These are phyloP conservation scores for Dactylellina cionopaga DNA, from an alignment of 2,329 filamentous ascomycete species.

Conservation along the genomic window DNA sequence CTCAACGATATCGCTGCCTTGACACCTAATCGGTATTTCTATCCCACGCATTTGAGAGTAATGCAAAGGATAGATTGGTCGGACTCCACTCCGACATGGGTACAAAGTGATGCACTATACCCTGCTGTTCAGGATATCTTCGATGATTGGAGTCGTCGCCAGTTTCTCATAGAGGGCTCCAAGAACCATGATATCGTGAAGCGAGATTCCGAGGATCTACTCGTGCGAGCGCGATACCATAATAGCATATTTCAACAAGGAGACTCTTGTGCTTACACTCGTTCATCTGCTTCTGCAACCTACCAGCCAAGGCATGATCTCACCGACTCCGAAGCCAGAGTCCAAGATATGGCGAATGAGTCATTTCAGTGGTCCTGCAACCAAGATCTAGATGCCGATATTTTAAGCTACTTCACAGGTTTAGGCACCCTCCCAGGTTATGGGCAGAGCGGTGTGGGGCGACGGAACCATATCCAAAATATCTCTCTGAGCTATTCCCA, in stretches of 20 bases:
- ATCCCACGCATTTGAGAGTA: constrained; percentile 60
- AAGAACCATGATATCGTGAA: not conserved
- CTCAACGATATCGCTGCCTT: constrained; percentile 61
- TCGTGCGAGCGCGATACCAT: not conserved
- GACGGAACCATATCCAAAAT: too few species aligned
- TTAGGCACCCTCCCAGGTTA: not conserved
- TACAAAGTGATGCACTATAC: constrained; percentile 64
- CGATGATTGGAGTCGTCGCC: constrained; percentile 54
- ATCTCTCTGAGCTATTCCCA: not conserved
- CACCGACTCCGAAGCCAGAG: not conserved
- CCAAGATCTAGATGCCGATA: not conserved
- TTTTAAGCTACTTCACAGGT: not conserved
- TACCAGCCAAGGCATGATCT: not conserved
- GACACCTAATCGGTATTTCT: constrained; percentile 63
- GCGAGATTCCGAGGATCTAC: not conserved
- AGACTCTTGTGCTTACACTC: not conserved
- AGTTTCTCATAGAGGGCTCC: constrained; percentile 1
- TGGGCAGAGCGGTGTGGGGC: not conserved
- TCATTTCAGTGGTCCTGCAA: not conserved
- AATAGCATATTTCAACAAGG: constrained; percentile 19
- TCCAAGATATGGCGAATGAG: not conserved
- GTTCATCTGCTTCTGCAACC: not conserved
- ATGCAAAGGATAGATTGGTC: constrained; percentile 66
- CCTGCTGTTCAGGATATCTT: constrained; percentile 60
- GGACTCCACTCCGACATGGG: constrained; percentile 57